These are phyloP conservation scores for Scenedesmus sp. DNA, from an alignment of 163 green algal genomes.

Conservation along the genomic window DNA sequence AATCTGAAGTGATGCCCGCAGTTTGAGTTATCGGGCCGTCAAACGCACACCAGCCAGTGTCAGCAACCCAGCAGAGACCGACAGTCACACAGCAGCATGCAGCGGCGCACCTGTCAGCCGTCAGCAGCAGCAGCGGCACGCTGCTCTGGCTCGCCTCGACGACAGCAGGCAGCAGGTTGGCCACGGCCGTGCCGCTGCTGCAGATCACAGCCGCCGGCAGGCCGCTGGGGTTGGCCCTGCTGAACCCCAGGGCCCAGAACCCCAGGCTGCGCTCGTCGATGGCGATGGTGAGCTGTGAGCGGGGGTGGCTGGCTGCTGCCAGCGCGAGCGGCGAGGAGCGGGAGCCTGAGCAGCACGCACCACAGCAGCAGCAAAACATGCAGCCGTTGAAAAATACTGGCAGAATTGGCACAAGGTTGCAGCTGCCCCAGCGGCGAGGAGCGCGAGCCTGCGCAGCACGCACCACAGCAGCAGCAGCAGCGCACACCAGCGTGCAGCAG, in stretches of 20 bases:
- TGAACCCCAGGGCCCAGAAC: constrained; percentile 95
- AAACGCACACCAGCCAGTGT: no score
- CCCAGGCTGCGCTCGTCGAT: constrained; percentile 97
- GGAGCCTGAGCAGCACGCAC: constrained; percentile 76
- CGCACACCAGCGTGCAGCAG: no score
- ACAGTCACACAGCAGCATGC: background rate
- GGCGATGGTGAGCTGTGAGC: constrained; percentile 83
- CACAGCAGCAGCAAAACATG: no score
- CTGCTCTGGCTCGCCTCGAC: constrained; percentile 86
- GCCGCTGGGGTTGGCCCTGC: constrained; percentile 67
- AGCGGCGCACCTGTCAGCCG: constrained; percentile 79
- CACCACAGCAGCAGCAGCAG: no score
- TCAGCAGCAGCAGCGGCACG: constrained; percentile 95
- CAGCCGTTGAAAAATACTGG: no score
- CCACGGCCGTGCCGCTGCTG: constrained; percentile 93
- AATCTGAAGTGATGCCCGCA: no score
- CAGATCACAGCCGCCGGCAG: constrained; percentile 60
- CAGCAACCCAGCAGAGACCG: background rate
- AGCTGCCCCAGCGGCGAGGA: constrained; percentile 97
- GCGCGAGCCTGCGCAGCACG: constrained; percentile 80
- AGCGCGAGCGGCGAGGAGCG: constrained; percentile 93
- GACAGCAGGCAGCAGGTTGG: constrained; percentile 96
- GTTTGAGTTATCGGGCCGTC: no score
- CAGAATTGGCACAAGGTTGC: no score
- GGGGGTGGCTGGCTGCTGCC: constrained; percentile 88